These are phyloP conservation scores for Postia placenta DNA, from an alignment of 768 basidiomycete genomes.

Conservation along the genomic window DNA sequence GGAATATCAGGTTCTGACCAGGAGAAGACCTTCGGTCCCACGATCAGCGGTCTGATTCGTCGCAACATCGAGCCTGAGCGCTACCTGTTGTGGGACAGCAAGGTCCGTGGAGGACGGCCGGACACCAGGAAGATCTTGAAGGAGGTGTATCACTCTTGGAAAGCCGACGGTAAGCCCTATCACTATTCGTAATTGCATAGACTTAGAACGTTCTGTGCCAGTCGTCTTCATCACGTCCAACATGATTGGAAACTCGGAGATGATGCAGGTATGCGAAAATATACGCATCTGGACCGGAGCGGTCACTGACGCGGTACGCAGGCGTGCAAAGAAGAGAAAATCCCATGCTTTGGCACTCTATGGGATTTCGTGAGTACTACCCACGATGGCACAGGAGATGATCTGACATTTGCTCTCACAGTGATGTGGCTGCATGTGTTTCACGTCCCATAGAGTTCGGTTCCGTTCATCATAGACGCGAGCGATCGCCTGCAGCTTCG, in stretches of 20 bases:
- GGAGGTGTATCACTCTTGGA: conserved; percentile 62
- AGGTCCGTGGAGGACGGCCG: conserved; percentile 65
- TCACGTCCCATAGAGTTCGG: neutral
- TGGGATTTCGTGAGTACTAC: conserved; percentile 28
- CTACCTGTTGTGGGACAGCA: conserved; percentile 73
- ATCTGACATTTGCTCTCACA: too few species aligned
- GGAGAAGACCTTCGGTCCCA: conserved; percentile 80
- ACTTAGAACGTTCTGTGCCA: conserved; percentile 5
- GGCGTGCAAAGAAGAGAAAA: conserved; percentile 29
- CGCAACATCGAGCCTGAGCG: conserved; percentile 70
- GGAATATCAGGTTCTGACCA: conserved; percentile 58
- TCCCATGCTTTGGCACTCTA: conserved; percentile 34
- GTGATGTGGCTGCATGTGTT: neutral
- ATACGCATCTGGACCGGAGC: neutral
- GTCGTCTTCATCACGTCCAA: conserved; percentile 84
- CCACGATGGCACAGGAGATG: too few species aligned
- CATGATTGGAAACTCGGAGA: conserved; percentile 69
- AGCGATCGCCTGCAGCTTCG: neutral
- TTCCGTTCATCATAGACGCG: neutral
- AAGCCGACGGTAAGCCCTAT: conserved; percentile 50
- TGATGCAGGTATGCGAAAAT: conserved; percentile 55
- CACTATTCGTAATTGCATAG: neutral
- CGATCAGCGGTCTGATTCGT: conserved; percentile 67
- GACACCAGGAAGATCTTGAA: conserved; percentile 73
- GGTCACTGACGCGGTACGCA: conserved; percentile 3